Evolutionary conservation across 2,329 filamentous ascomycete genomes (phyloP), one percentile per base, ranked within the genome.

Genomic region (Penicillium sp.): DNA sequence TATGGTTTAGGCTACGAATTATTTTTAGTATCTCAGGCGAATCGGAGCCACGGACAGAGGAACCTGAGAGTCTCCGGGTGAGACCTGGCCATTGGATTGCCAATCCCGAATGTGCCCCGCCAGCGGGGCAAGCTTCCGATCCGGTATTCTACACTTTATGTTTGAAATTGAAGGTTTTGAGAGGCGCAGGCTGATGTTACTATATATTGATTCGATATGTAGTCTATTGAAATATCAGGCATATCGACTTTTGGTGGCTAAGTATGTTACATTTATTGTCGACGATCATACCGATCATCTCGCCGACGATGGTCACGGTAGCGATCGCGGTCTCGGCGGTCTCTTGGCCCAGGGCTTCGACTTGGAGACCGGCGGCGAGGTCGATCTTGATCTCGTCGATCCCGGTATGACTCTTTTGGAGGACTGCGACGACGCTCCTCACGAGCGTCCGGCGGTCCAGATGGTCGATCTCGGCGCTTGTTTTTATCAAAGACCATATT

Each of bases 401-500:
- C 65, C 14, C 60, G 67, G 53, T 66, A 61, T 29, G 65, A 60
- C 45, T 58, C 56, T 41, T 66, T 63, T 66, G 76, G 79, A 49
- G 78, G 80, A 56, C 77, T 83, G 57, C 74, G 77, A 64, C 74
- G 70, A 51, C 69, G 70, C 53, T 67, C 61, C 50, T 64, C 60
- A 27, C 59, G 61, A 50, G 56, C 26, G 52, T 47, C 56, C 14
- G 45, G 25, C 7, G 52, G 49, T 1, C 41, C 40, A 43, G 37
- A 41, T 26, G 37, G 25, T 52, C 31, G 37, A 40, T 46, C 41
- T 55, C 52, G 49, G 22, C 62, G 67, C 51, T 88, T 86, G 57
- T 37, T 37, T 15, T 49, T 49, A 49, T 90, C 88, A 69, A 95
- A 90, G 0, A 96, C 86, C 85, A 95, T 92, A 51, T 84, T 82